Evolutionary conservation across 495 filamentous ascomycete species (phyloP).

Genomic region (Viridothelium virens): DNA sequence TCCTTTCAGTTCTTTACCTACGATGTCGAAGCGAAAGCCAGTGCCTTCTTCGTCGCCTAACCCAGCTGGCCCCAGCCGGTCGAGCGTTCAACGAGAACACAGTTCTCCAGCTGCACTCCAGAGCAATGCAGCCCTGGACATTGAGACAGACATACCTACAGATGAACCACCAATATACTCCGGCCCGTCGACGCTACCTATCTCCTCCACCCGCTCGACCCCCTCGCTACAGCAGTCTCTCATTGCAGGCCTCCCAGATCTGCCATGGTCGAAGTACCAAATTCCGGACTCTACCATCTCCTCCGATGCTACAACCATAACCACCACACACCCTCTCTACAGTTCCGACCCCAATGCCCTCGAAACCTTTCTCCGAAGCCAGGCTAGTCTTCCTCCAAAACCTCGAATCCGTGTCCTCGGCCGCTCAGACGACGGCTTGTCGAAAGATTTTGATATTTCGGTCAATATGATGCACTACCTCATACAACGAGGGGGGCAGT

Average conservation of each 20-base stretch:
- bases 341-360: constrained; percentile 39
- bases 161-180: constrained; percentile 9
- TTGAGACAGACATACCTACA: not conserved
- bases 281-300: constrained; percentile 43
- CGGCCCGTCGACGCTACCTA: not conserved
- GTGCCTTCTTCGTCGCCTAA: not conserved
- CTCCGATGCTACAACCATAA: constrained; percentile 41
- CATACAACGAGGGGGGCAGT: constrained; percentile 34
- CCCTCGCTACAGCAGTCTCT: not conserved
- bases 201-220: not conserved
- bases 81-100: not conserved
- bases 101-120: constrained; percentile 2
- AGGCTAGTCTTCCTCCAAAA: constrained; percentile 46
- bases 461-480: constrained; percentile 48
- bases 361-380: constrained; percentile 38
- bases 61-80: not conserved
- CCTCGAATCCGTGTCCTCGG: constrained; percentile 44
- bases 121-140: not conserved
- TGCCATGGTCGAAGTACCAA: constrained; percentile 46
- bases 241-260: constrained; percentile 35
- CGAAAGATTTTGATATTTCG: constrained; percentile 44
- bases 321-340: constrained; percentile 37
- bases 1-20: too few relatives aligned
- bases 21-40: constrained; percentile 3
- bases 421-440: constrained; percentile 24